Evolutionary conservation across 495 filamentous ascomycete species (phyloP), one percentile per base, ranked within the genome.

Genomic region (Margaritispora aquatica): DNA sequence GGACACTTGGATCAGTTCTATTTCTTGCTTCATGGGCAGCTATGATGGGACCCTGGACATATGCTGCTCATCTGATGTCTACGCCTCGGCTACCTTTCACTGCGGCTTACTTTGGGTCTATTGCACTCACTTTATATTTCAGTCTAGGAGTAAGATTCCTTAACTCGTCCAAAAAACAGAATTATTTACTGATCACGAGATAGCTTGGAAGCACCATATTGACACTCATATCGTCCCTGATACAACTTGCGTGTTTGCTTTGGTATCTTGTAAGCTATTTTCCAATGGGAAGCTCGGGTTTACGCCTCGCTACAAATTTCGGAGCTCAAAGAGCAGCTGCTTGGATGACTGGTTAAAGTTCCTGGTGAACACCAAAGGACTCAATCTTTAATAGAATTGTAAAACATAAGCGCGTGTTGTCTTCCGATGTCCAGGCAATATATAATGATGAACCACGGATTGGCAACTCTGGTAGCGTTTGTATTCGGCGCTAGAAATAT

Each of bases 221-320:
- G 59, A 96, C 94, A 26, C 75, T 97, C 29, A 72, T 97, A 62
- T 86, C 90, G 22, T 84, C 88, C 51, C 79, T 97, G 62, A 75
- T 89, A 66, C 94, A 98, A 70, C 74, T 97, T 52, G 85, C 83
- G 5, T 85, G 86, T 52, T 78, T 97, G 48, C 58, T 92, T 26
- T 98, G 94, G 93, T 97, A 97, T 74, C 78, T 96, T 10, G 87
- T 98, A 73, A 94, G 88, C 74, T 98, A 98, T 75, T 98, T 98
- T 70, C 94, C 94, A 1, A 96, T 97, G 92, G 94, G 94, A 23
- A 89, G 88, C 51, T 97, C 26, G 19, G 49, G 60, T 20, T 38
- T 67, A 61, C 85, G 92, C 63, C 87, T 96, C 64, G 91, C 90
- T 66, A 88, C 90, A 41, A 84, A 82, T 13, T 91, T 96, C 64